Evolutionary conservation across 2,329 filamentous ascomycete species (phyloP).

Genomic region (Coniochaeta sp.): DNA sequence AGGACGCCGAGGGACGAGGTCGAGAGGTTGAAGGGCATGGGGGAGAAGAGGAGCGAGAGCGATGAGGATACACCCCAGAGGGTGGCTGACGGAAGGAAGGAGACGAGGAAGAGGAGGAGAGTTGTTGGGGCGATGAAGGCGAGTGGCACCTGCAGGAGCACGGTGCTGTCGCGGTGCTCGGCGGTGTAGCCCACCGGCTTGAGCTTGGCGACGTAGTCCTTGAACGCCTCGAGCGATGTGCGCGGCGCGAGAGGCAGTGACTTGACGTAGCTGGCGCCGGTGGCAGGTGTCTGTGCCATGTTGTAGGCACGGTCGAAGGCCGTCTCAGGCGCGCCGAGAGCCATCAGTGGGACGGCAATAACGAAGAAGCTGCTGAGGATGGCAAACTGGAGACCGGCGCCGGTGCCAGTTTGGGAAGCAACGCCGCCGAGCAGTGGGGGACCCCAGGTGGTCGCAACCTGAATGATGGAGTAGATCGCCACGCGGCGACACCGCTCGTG

Average conservation of each 20-base stretch:
- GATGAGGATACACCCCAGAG: constrained; percentile 40
- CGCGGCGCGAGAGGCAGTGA: constrained; percentile 17
- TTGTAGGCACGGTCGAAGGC: constrained; percentile 35
- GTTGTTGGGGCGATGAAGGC: constrained; percentile 43
- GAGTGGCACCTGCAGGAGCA: constrained; percentile 36
- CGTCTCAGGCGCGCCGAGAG: constrained; percentile 44
- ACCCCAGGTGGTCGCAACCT: constrained; percentile 42
- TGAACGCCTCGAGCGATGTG: constrained; percentile 23
- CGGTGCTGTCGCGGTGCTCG: constrained; percentile 17
- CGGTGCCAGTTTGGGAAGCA: constrained; percentile 29
- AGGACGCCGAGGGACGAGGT: constrained; percentile 34
- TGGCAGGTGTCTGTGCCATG: constrained; percentile 15
- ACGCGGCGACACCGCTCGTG: constrained; percentile 41
- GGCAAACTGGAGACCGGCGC: constrained; percentile 41
- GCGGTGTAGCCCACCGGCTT: constrained; percentile 27
- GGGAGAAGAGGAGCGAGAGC: constrained; percentile 38
- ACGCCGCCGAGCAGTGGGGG: constrained; percentile 45
- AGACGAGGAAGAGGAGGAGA: constrained; percentile 33
- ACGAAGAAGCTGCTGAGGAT: constrained; percentile 41
- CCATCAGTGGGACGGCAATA: constrained; percentile 36
- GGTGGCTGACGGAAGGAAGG: constrained; percentile 34
- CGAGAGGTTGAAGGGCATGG: constrained; percentile 32
- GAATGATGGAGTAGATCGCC: constrained; percentile 35
- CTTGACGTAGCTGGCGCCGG: constrained; percentile 15
- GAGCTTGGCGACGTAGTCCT: constrained; percentile 30